Evolutionary conservation across 2,329 filamentous ascomycete species (phyloP), one percentile per base, ranked within the genome.

Genomic region (Didymella keratinophila): DNA sequence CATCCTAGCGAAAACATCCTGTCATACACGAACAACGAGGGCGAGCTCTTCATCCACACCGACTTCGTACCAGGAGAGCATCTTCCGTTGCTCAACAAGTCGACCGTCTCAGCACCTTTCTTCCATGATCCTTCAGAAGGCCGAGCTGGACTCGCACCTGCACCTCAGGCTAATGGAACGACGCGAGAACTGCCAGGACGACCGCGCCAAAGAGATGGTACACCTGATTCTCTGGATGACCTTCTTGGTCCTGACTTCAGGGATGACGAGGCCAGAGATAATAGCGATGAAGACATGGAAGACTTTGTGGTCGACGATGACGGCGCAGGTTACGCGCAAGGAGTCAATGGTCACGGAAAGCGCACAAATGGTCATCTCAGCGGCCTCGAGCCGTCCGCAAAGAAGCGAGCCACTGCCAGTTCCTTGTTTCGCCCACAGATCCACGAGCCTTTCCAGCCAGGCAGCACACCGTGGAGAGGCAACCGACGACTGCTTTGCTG

Each of bases 271-370:
- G 71, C 64, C 11, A 86, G 86, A 63, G 67, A 68, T n/a, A 86
- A 86, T 66, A 66, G 60, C 1, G 69, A 72, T 16, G 67, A 70
- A 54, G 68, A 70, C n/a, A 77, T 78, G 61, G 90, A 92, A 41
- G 92, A 92, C 63, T 99, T 98, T 74, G 91, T 99, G 1, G 88
- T 93, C 5, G 95, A 99, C 69, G 95, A 99, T 63, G 95, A 99
- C 72, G 93, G 93, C 11, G 94, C 93, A 32, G 95, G 94, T 41
- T 98, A 98, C 76, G 85, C 88, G 1, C 86, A 82, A 9, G 67
- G 65, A 23, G 80, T 88, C 18, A 90, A 88, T 62, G 78, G 77
- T 67, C 87, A 82, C 59, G 86, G 88, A 5, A 91, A 91, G 71
- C 83, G 89, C 46, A 79, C 82, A 20, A 84, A 82, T 63, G 80